Evolutionary conservation across 768 basidiomycete species (phyloP).

Genomic region (Tylopilus rubrobrunneus): DNA sequence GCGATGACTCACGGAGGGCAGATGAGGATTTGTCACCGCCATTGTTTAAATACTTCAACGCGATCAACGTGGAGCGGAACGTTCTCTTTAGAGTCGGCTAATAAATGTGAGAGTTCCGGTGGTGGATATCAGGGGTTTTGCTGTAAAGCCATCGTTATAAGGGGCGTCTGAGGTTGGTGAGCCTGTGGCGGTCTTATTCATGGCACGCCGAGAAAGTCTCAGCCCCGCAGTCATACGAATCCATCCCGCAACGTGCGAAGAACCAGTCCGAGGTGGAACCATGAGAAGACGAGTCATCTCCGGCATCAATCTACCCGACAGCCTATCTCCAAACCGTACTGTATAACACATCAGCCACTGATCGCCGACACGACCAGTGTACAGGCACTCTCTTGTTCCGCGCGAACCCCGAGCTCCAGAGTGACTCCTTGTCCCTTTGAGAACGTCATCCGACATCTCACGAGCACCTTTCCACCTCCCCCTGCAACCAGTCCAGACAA

Average conservation of each 20-base stretch:
- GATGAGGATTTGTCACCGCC: slow-evolving; percentile 17
- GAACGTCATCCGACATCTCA: slow-evolving; percentile 93
- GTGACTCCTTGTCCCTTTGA: slow-evolving; percentile 88
- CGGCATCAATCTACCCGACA: slow-evolving; percentile 9
- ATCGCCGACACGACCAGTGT: slow-evolving; percentile 89
- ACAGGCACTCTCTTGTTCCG: slow-evolving; percentile 85
- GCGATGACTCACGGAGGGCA: slow-evolving; percentile 4
- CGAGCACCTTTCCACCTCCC: slow-evolving; percentile 94
- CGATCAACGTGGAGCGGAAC: not conserved
- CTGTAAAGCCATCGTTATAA: slow-evolving; percentile 5
- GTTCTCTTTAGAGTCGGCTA: not conserved
- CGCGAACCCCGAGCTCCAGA: slow-evolving; percentile 85
- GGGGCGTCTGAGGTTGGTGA: not conserved
- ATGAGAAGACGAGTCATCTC: slow-evolving; percentile 10
- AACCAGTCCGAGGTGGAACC: slow-evolving; percentile 5
- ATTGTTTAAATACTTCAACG: slow-evolving; percentile 1
- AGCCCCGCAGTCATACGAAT: not conserved
- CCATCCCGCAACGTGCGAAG: not conserved
- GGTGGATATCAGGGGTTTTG: not conserved
- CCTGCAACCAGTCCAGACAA: slow-evolving; percentile 87
- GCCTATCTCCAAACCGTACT: slow-evolving; percentile 1
- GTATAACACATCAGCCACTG: slow-evolving; percentile 45
- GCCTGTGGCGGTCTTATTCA: slow-evolving; percentile 6
- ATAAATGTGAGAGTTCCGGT: not conserved
- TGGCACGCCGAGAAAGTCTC: slow-evolving; percentile 1